Percentiles rank a stretch among this genome's conserved stretches.
These are phyloP conservation scores for Tetrapisispora phaffii DNA, from an alignment of 805 yeast species.

Conservation along the genomic window DNA sequence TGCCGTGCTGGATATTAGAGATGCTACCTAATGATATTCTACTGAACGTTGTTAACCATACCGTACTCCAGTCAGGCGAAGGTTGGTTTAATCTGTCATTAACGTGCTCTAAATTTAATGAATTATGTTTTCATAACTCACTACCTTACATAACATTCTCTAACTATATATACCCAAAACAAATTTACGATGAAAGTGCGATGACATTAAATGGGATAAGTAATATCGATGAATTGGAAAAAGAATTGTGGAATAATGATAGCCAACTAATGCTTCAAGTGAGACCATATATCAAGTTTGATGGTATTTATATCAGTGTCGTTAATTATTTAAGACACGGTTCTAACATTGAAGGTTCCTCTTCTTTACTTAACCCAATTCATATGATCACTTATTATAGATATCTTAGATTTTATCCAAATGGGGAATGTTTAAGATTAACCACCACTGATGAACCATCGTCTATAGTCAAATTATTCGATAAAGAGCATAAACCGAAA, in stretches of 20 bases:
- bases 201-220: conserved; percentile 31
- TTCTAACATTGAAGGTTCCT: conserved; percentile 53
- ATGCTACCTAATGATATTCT: conserved; percentile 52
- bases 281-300: conserved; percentile 69
- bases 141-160: conserved; percentile 44
- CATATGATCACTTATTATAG: conserved; percentile 82
- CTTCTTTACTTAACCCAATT: conserved; percentile 64
- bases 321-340: conserved; percentile 83
- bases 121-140: conserved; percentile 44
- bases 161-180: conserved; percentile 42
- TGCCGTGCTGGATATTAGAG: conserved; percentile 35
- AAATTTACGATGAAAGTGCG: conserved; percentile 40
- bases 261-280: conserved; percentile 32
- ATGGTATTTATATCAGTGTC: conserved; percentile 78
- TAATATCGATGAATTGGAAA: conserved; percentile 30
- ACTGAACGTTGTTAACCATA: conserved; percentile 37
- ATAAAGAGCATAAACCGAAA: conserved; percentile 26
- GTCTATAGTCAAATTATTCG: conserved; percentile 49
- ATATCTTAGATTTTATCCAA: conserved; percentile 68
- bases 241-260: conserved; percentile 34
- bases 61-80: conserved; percentile 43
- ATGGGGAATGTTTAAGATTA: conserved; percentile 64
- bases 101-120: conserved; percentile 48
- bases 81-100: conserved; percentile 56
- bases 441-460: conserved; percentile 66